Evolutionary conservation across 305 asterid species (phyloP).

Genomic region (Solanum hybrid): DNA sequence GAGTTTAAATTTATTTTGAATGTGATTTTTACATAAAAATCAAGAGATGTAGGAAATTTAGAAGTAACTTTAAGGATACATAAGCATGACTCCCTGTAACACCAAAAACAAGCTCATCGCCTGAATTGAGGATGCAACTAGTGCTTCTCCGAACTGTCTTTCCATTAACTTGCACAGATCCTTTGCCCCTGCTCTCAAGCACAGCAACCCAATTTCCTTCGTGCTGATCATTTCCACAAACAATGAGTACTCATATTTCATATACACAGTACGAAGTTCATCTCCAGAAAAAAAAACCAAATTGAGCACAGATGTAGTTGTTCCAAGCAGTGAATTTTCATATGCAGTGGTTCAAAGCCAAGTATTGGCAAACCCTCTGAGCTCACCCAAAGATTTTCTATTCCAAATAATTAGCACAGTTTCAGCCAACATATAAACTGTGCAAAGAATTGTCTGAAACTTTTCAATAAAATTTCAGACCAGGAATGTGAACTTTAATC

Average conservation of each 20-base stretch:
- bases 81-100: slow-evolving; percentile 61
- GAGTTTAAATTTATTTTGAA: neutral
- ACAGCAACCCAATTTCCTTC: slow-evolving; percentile 57
- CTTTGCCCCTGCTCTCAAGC: slow-evolving; percentile 77
- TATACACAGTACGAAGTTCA: slow-evolving; percentile 12
- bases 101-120: slow-evolving; percentile 82
- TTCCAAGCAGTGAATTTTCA: neutral
- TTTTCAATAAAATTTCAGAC: neutral
- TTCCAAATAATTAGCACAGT: neutral
- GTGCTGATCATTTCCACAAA: slow-evolving; percentile 42
- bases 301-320: neutral
- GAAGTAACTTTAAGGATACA: slow-evolving; percentile 44
- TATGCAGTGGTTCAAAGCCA: neutral
- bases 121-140: slow-evolving; percentile 52
- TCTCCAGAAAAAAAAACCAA: neutral
- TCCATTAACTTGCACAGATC: slow-evolving; percentile 73
- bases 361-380: neutral
- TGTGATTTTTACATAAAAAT: neutral
- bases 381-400: neutral
- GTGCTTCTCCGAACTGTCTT: slow-evolving; percentile 49
- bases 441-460: neutral
- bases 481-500: neutral
- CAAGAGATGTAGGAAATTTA: neutral
- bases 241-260: slow-evolving; percentile 13
- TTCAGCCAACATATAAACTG: neutral